Evolutionary conservation across 2,329 filamentous ascomycete genomes (phyloP), one percentile per base, ranked within the genome.

Genomic region (Epichloe sibirici): DNA sequence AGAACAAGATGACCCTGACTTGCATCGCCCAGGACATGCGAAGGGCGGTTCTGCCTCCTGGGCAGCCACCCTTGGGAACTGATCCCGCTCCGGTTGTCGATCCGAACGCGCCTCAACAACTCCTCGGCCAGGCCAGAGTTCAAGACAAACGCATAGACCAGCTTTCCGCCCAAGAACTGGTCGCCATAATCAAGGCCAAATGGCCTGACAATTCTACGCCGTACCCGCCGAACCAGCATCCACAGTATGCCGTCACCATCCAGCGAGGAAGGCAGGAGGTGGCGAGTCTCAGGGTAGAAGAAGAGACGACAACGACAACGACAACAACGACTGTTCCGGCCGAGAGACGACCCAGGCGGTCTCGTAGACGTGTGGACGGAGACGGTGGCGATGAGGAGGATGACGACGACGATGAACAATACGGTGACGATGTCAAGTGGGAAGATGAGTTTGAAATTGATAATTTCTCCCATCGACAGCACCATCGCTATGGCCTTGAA

Each of bases 1-100:
- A 39, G 13, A 56, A 54, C 46, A 48, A 48, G 12, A 52, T 52
- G 43, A 52, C 42, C 2, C 15, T 57, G 15, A 37, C 51, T 1
- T 25, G 46, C n/a, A 44, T 48, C n/a, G 55, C 48, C 7, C 37
- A 51, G 17, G 31, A 31, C 25, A 15, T 55, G 31, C 48, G 51
- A 17, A 48, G 21, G 15, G 9, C 15, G 2, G 17, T 44, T 38
- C 42, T 44, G 25, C 47, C 47, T 6, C 43, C 47, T 11, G 37
- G 42, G n/a, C 37, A 12, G 17, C 46, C 47, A 13, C 47, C 47
- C 6, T 12, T 51, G 50, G 50, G 23, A 21, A 51, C 44, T 11
- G 50, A 51, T 25, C 37, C 37, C 23, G 23, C 47, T 9, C 49
- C 42, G 7, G 39, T 6, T 15, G 8, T 25, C 23, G 23, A 25